These are phyloP conservation scores for Chaetomidium leptoderma DNA, from an alignment of 495 filamentous ascomycete genomes.

Conservation along the genomic window DNA sequence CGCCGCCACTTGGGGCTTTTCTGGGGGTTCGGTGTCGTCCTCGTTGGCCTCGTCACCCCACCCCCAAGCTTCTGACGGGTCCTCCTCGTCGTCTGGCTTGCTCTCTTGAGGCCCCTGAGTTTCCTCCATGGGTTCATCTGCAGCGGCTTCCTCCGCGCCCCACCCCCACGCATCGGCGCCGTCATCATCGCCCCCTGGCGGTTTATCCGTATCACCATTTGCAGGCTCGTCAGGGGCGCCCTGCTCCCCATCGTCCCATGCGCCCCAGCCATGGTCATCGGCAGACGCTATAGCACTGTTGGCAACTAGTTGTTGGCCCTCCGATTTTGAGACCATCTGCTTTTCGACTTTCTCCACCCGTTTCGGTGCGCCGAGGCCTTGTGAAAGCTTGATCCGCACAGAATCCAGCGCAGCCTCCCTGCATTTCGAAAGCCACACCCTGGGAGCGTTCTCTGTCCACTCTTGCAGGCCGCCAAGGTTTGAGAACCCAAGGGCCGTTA, in stretches of 20 bases:
- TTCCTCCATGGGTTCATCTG: constrained; percentile 18
- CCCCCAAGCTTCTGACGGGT: constrained; percentile 62
- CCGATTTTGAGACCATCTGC: constrained; percentile 63
- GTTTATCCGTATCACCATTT: not conserved
- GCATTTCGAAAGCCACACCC: constrained; percentile 81
- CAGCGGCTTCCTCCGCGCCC: constrained; percentile 50
- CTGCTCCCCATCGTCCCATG: constrained; percentile 60
- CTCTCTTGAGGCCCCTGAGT: constrained; percentile 22
- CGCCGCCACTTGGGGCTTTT: constrained; percentile 20
- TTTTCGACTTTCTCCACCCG: constrained; percentile 81
- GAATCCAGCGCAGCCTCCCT: constrained; percentile 70
- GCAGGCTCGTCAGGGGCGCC: constrained; percentile 24
- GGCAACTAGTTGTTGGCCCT: constrained; percentile 55
- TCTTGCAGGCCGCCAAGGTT: constrained; percentile 66
- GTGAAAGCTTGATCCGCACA: constrained; percentile 62
- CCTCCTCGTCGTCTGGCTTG: constrained; percentile 45
- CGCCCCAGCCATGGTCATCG: constrained; percentile 66
- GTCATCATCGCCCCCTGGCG: constrained; percentile 40
- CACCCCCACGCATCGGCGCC: constrained; percentile 57
- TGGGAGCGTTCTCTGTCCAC: constrained; percentile 75
- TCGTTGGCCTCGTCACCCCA: constrained; percentile 57
- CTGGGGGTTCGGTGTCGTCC: constrained; percentile 12
- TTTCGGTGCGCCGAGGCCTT: constrained; percentile 58
- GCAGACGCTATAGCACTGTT: constrained; percentile 44
- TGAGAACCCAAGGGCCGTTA: constrained; percentile 62